These are phyloP conservation scores for Apiospora arundinis DNA, from an alignment of 2,329 filamentous ascomycete species.

Conservation along the genomic window DNA sequence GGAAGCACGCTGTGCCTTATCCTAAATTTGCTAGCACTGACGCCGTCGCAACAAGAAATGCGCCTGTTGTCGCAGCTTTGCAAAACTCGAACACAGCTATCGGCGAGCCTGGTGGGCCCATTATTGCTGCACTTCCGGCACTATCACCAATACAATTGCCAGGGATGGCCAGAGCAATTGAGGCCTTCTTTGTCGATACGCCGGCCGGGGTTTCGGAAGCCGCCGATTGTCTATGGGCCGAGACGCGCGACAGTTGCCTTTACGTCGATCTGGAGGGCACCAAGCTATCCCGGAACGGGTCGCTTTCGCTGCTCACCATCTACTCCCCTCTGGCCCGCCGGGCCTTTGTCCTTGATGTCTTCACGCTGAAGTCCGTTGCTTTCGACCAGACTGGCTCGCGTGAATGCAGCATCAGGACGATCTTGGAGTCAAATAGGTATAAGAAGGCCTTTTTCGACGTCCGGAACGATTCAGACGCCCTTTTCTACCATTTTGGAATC, in stretches of 20 bases:
- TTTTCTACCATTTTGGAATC: slow-evolving; percentile 28
- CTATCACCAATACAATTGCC: not conserved
- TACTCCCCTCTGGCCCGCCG: not conserved
- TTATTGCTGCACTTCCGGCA: too few species aligned
- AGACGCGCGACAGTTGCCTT: not conserved
- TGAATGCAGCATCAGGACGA: not conserved
- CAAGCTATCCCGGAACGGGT: not conserved
- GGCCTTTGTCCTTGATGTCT: slow-evolving; percentile 14
- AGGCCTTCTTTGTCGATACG: not conserved
- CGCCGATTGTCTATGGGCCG: not conserved
- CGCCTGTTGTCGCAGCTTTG: not conserved
- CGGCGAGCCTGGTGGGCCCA: not conserved
- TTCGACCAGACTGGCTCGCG: not conserved
- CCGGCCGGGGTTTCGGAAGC: not conserved
- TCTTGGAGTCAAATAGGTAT: not conserved
- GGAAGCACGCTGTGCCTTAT: not conserved
- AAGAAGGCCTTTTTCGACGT: slow-evolving; percentile 20
- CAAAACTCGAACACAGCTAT: not conserved
- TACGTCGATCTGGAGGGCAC: slow-evolving; percentile 9
- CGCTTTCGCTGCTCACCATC: not conserved
- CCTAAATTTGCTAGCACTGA: not conserved
- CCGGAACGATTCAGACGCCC: slow-evolving; percentile 26
- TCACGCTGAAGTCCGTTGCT: not conserved
- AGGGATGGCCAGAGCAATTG: not conserved
- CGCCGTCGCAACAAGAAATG: not conserved